Conservation (phyloP, 345 rosid species). For the Bruguiera sexangula region DNA sequence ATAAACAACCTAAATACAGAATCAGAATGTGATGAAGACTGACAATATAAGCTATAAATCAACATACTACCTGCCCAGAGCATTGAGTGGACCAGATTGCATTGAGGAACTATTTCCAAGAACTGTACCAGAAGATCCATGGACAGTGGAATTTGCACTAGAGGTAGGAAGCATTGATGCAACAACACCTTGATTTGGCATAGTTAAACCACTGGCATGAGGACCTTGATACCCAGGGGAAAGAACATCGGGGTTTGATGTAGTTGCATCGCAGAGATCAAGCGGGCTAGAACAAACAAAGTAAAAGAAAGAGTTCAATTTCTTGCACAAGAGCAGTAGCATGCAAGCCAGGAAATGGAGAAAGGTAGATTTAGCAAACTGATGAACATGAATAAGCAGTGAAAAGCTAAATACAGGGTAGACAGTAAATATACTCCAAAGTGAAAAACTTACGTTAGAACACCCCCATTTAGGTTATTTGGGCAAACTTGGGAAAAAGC, state of each 20-base stretch:
- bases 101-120: slow-evolving; percentile 54
- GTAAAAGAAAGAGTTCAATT: slow-evolving; percentile 19
- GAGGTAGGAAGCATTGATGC: slow-evolving; percentile 58
- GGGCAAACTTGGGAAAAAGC: slow-evolving; percentile 88
- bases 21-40: slow-evolving; percentile 14
- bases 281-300: slow-evolving; percentile 68
- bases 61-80: slow-evolving; percentile 51
- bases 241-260: slow-evolving; percentile 58
- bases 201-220: slow-evolving; percentile 49
- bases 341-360: neutral
- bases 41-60: slow-evolving; percentile 14
- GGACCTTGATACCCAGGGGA: slow-evolving; percentile 60
- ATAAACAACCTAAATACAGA: neutral
- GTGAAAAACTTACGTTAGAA: slow-evolving; percentile 63
- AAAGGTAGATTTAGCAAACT: neutral
- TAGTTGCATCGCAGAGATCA: slow-evolving; percentile 73
- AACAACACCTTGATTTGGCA: slow-evolving; percentile 61
- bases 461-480: slow-evolving; percentile 66
- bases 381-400: neutral
- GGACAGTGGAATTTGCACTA: slow-evolving; percentile 59
- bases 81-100: slow-evolving; percentile 57
- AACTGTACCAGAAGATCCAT: slow-evolving; percentile 62
- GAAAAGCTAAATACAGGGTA: slow-evolving; percentile 1
- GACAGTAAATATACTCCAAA: slow-evolving; percentile 11
- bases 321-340: slow-evolving; percentile 6